These are phyloP conservation scores for Leucosporidium creatinivorum DNA, from an alignment of 768 basidiomycete genomes.

Conservation along the genomic window DNA sequence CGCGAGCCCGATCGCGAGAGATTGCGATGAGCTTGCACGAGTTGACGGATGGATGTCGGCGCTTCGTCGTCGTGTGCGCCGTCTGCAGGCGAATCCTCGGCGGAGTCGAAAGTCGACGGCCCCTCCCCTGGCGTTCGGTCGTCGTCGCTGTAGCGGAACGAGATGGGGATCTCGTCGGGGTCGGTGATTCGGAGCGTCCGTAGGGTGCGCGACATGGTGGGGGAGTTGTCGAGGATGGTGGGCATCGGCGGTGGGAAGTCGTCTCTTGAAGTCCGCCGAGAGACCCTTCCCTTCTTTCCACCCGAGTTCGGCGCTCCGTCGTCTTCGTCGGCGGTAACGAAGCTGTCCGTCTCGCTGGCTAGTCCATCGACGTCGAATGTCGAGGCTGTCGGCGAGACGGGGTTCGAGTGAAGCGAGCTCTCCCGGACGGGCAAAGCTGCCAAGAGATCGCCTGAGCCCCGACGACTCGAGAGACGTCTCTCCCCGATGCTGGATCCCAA, in stretches of 20 bases:
- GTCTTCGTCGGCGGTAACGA: conserved; percentile 14
- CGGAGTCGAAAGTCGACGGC: background rate
- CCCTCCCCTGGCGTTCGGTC: background rate
- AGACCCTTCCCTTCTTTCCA: too few species aligned
- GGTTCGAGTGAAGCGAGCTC: too few species aligned
- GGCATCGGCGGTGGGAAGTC: background rate
- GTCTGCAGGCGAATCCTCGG: background rate
- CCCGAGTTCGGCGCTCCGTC: background rate
- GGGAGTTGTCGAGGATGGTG: conserved; percentile 16
- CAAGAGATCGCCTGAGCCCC: too few species aligned
- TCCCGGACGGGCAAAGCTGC: too few species aligned
- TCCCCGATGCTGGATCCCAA: too few species aligned
- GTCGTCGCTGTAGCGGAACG: too few species aligned
- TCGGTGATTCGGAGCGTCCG: too few species aligned
- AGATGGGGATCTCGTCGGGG: too few species aligned
- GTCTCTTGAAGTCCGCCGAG: too few species aligned
- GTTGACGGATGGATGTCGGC: conserved; percentile 5
- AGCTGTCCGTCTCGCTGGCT: background rate
- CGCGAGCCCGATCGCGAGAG: background rate
- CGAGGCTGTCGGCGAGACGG: too few species aligned
- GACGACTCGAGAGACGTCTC: too few species aligned
- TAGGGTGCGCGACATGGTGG: background rate
- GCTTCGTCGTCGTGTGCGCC: background rate
- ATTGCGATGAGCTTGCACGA: conserved; percentile 13
- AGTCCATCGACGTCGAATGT: too few species aligned